Conservation (phyloP, 2,329 filamentous ascomycete species). For the Didymella arachidicola region DNA sequence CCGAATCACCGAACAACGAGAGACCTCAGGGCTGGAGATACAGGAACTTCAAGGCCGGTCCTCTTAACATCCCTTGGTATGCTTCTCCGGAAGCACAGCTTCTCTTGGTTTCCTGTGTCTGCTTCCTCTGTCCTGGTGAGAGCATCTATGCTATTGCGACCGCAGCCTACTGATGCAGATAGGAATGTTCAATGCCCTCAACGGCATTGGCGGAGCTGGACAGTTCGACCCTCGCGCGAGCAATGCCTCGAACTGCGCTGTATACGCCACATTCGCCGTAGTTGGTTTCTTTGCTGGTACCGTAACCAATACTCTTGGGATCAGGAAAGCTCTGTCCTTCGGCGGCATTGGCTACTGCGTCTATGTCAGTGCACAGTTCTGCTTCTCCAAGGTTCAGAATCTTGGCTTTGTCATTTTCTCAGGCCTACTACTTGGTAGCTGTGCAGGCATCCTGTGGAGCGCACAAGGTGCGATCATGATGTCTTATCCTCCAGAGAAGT, state of each 20-base stretch:
- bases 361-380: background rate
- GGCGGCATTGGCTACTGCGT: background rate
- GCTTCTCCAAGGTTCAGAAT: background rate
- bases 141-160: no score
- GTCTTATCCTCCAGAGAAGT: background rate
- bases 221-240: background rate
- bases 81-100: constrained; percentile 2
- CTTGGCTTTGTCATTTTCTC: background rate
- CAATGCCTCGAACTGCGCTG: background rate
- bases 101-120: background rate
- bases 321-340: constrained; percentile 1
- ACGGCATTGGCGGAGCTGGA: background rate
- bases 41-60: background rate
- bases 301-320: background rate
- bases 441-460: background rate
- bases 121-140: background rate
- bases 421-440: background rate
- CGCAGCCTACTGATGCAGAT: background rate
- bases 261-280: background rate
- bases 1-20: background rate
- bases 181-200: constrained; percentile 2
- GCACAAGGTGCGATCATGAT: constrained; percentile 2
- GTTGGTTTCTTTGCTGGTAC: background rate
- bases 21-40: background rate
- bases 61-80: background rate